Evolutionary conservation across 352 stramenopile genomes (phyloP).

Genomic region (Pythium phragmiticola): DNA sequence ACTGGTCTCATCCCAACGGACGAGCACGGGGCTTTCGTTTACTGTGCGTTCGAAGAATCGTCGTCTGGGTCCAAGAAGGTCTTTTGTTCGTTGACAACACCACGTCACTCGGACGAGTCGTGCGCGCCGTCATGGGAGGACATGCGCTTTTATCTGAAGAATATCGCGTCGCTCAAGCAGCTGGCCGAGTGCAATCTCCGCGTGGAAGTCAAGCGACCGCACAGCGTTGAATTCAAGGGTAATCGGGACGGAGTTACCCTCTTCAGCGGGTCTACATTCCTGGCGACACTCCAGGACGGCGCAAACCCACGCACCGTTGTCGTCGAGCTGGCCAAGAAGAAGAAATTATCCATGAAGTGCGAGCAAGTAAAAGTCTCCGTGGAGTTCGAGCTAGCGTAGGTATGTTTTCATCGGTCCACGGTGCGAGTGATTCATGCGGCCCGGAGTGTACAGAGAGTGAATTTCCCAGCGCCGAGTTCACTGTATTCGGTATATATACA

Average conservation of each 20-base stretch:
- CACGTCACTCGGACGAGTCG: conserved; percentile 11
- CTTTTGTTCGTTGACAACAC: conserved; percentile 14
- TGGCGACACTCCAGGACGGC: conserved; percentile 9
- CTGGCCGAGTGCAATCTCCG: conserved; percentile 15
- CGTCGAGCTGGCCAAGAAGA: conserved; percentile 17
- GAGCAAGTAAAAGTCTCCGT: background rate
- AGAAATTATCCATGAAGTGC: conserved; percentile 12
- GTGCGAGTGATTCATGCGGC: conserved; percentile 9
- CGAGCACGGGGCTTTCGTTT: conserved; percentile 6
- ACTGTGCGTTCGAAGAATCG: conserved; percentile 6
- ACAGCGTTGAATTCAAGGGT: background rate
- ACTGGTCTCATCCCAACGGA: conserved; percentile 1
- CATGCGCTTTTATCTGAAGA: conserved; percentile 7
- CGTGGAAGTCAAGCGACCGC: conserved; percentile 18
- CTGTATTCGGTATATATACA: conserved; percentile 11
- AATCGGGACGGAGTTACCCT: background rate
- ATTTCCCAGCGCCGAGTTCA: conserved; percentile 3
- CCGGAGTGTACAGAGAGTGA: conserved; percentile 9
- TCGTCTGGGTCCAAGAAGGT: conserved; percentile 12
- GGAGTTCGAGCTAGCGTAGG: conserved; percentile 2
- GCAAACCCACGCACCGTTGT: conserved; percentile 13
- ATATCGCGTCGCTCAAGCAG: conserved; percentile 14
- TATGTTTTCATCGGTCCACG: conserved; percentile 10
- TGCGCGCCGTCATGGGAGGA: conserved; percentile 10
- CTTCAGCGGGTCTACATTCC: conserved; percentile 7